Percentiles rank a stretch among this genome's conserved stretches.
Conservation (phyloP, 805 yeast genomes). For the Nakazawaea laoshanensis region DNA sequence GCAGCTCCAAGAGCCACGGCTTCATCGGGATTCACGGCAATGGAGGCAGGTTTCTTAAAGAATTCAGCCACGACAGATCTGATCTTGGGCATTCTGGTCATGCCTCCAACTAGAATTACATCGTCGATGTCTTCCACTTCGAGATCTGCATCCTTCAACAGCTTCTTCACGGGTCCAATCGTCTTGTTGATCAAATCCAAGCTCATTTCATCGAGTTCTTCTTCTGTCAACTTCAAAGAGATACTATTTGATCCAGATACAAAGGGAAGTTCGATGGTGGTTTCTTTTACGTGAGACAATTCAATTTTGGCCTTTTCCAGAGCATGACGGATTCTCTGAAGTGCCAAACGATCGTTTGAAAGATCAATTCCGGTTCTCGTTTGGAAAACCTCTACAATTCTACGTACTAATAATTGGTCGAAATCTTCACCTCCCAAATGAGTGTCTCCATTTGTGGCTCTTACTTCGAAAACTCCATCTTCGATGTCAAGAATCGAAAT, state of each 20-base stretch:
- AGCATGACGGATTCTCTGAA: slow-evolving; percentile 81
- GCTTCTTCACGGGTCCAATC: slow-evolving; percentile 70
- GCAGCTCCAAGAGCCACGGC: slow-evolving; percentile 97
- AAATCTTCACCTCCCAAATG: slow-evolving; percentile 90
- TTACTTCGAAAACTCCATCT: slow-evolving; percentile 94
- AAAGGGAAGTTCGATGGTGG: slow-evolving; percentile 76
- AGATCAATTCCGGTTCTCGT: slow-evolving; percentile 63
- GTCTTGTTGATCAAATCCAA: slow-evolving; percentile 61
- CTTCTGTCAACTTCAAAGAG: slow-evolving; percentile 36
- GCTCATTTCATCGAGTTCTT: slow-evolving; percentile 40
- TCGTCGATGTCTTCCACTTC: slow-evolving; percentile 61
- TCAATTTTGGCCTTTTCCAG: slow-evolving; percentile 89
- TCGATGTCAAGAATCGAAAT: slow-evolving; percentile 91
- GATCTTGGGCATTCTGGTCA: slow-evolving; percentile 90
- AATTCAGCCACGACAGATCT: slow-evolving; percentile 64
- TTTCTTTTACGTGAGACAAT: slow-evolving; percentile 62
- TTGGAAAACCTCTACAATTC: slow-evolving; percentile 73
- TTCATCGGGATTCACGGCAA: slow-evolving; percentile 91
- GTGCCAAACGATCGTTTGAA: slow-evolving; percentile 59
- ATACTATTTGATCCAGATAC: slow-evolving; percentile 46
- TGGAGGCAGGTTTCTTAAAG: slow-evolving; percentile 79
- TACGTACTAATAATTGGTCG: slow-evolving; percentile 75
- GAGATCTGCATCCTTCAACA: slow-evolving; percentile 73
- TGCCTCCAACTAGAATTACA: slow-evolving; percentile 83
- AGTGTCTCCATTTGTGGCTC: slow-evolving; percentile 91